phyloP scores from a whole-genome alignment of 192 early-diverging fungal species.

The Spizellomyces punctatus region DNA sequence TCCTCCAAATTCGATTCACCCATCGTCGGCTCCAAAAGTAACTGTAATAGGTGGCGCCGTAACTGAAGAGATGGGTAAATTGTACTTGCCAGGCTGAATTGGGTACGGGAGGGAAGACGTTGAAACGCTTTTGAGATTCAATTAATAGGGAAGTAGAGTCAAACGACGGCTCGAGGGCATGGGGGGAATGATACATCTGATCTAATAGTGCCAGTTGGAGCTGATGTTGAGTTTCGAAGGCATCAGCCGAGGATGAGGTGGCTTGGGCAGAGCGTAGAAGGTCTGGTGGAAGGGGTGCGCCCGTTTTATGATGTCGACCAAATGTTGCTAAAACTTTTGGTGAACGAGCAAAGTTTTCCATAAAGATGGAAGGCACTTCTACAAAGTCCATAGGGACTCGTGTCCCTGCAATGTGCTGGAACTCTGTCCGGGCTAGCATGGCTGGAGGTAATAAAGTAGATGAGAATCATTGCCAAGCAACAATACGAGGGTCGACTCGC shows the following conservation, averaged over 20 bases:
- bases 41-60: constrained; percentile 93
- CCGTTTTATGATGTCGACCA: constrained; percentile 74
- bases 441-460: constrained; percentile 38
- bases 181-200: constrained; percentile 80
- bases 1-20: constrained; percentile 76
- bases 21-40: constrained; percentile 88
- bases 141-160: constrained; percentile 60
- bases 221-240: constrained; percentile 84
- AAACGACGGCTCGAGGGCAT: constrained; percentile 46
- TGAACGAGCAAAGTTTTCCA: constrained; percentile 86
- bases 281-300: constrained; percentile 55
- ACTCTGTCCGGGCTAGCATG: constrained; percentile 92
- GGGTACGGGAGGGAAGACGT: constrained; percentile 71
- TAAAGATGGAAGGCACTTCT: constrained; percentile 93
- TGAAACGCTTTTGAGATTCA: constrained; percentile 59
- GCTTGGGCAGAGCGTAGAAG: constrained; percentile 18
- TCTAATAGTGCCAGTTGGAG: constrained; percentile 90
- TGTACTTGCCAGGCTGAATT: constrained; percentile 88
- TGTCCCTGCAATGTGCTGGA: constrained; percentile 95
- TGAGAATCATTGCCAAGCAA: not conserved
- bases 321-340: constrained; percentile 74
- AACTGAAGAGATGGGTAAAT: constrained; percentile 89
- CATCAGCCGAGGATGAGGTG: constrained; percentile 33
- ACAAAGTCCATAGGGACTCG: constrained; percentile 95
- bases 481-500: not conserved